phyloP scores from a whole-genome alignment of 2,329 filamentous ascomycete genomes.

The Pezicula rhizophila region DNA sequence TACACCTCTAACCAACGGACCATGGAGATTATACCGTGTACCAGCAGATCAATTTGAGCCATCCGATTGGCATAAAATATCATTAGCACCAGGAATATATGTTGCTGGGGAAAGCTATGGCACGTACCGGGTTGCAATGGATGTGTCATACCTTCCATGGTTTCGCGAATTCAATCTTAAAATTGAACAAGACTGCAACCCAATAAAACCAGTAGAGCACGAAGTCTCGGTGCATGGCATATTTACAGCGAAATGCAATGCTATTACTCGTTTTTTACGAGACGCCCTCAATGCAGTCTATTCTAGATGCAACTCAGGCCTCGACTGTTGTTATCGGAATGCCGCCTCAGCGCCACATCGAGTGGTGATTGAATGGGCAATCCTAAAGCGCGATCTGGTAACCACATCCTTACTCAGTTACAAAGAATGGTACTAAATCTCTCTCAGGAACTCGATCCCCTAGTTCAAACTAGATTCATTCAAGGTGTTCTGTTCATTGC shows the following conservation, averaged over 20 bases:
- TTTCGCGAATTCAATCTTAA: slow-evolving; percentile 6
- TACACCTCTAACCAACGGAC: slow-evolving; percentile 4
- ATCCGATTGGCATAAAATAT: slow-evolving; percentile 6
- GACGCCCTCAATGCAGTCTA: slow-evolving; percentile 6
- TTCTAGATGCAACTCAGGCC: slow-evolving; percentile 1
- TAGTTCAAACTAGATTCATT: slow-evolving; percentile 2
- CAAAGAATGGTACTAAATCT: slow-evolving; percentile 3
- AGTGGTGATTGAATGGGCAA: slow-evolving; percentile 3
- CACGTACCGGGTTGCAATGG: slow-evolving; percentile 3
- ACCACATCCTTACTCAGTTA: slow-evolving; percentile 1
- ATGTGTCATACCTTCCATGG: slow-evolving; percentile 6
- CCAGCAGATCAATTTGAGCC: slow-evolving; percentile 3
- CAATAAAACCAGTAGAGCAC: slow-evolving; percentile 1
- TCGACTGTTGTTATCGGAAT: neutral
- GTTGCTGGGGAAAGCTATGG: slow-evolving; percentile 4
- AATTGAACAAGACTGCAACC: slow-evolving; percentile 6
- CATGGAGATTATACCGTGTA: slow-evolving; percentile 4
- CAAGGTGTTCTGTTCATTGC: slow-evolving; percentile 7
- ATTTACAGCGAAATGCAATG: neutral
- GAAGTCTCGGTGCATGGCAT: slow-evolving; percentile 1
- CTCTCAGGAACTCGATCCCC: slow-evolving; percentile 5
- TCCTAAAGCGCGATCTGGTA: slow-evolving; percentile 9
- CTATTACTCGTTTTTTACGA: slow-evolving; percentile 4
- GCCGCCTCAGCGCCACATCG: neutral
- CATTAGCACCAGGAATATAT: slow-evolving; percentile 3